These are phyloP conservation scores for Kwoniella dendrophila DNA, from an alignment of 768 basidiomycete genomes.

Conservation along the genomic window DNA sequence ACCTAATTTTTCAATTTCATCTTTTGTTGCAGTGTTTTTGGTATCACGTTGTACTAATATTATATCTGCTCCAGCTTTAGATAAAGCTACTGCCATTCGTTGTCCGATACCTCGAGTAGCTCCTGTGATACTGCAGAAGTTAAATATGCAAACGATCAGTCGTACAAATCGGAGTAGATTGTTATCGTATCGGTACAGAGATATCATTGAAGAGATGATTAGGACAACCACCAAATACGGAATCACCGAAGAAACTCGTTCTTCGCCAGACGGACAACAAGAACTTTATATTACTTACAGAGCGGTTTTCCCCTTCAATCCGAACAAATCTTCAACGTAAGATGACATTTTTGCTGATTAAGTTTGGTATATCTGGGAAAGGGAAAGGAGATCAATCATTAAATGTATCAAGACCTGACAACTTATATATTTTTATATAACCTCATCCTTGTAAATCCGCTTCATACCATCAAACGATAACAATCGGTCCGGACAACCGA, in stretches of 20 bases:
- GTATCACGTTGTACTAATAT: constrained; percentile 59
- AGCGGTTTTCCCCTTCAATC: constrained; percentile 56
- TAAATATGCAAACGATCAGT: no score
- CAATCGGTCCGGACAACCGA: no score
- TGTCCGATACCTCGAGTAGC: constrained; percentile 57
- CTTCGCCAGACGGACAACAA: no score
- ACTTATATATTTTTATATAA: no score
- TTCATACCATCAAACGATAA: no score
- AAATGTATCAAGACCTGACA: no score
- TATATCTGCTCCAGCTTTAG: constrained; percentile 57
- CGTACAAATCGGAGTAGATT: no score
- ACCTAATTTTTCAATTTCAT: constrained; percentile 54
- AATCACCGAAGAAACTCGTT: not conserved
- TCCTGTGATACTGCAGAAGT: constrained; percentile 44
- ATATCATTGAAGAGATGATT: no score
- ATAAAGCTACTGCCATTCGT: constrained; percentile 56
- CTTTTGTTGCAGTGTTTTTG: constrained; percentile 54
- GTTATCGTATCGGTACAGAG: not conserved
- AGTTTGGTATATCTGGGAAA: not conserved
- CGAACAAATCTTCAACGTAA: constrained; percentile 54
- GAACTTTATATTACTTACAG: constrained; percentile 43
- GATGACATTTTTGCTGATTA: constrained; percentile 20
- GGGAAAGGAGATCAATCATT: no score
- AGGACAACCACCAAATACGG: no score
- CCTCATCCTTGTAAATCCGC: no score